Percentiles rank a stretch among this genome's conserved stretches.
phyloP scores from a whole-genome alignment of 2,329 filamentous ascomycete genomes.

The Aspergillus pseudonomiae region DNA sequence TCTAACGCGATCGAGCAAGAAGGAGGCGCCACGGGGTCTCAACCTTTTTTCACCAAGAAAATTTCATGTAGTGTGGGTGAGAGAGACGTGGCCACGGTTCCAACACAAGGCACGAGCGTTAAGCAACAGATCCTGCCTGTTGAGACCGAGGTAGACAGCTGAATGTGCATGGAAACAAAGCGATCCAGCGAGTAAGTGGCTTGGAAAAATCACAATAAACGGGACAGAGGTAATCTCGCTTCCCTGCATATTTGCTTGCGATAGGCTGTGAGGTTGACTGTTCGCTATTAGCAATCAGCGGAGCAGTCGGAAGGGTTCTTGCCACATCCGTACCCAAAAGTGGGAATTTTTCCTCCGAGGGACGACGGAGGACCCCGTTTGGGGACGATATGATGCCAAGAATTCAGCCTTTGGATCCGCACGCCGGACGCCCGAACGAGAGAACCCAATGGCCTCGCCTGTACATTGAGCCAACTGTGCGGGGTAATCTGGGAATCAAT shows the following conservation, averaged over 20 bases:
- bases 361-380: neutral
- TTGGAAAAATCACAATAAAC: neutral
- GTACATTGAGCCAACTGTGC: conserved; percentile 1
- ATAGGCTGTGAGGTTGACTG: neutral
- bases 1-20: conserved; percentile 10
- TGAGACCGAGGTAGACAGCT: neutral
- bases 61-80: neutral
- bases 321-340: neutral
- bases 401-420: neutral
- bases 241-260: neutral
- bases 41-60: neutral
- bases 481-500: conserved; percentile 9
- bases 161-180: neutral
- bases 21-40: neutral
- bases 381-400: neutral
- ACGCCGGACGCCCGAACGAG: neutral
- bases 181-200: neutral
- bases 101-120: neutral
- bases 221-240: neutral
- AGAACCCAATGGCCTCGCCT: neutral
- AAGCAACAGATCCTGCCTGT: neutral
- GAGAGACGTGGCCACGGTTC: neutral
- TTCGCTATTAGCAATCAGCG: neutral
- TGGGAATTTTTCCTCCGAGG: neutral
- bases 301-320: neutral